phyloP scores from a whole-genome alignment of 2,329 filamentous ascomycete genomes.

The Reticulascus tulasneorum region DNA sequence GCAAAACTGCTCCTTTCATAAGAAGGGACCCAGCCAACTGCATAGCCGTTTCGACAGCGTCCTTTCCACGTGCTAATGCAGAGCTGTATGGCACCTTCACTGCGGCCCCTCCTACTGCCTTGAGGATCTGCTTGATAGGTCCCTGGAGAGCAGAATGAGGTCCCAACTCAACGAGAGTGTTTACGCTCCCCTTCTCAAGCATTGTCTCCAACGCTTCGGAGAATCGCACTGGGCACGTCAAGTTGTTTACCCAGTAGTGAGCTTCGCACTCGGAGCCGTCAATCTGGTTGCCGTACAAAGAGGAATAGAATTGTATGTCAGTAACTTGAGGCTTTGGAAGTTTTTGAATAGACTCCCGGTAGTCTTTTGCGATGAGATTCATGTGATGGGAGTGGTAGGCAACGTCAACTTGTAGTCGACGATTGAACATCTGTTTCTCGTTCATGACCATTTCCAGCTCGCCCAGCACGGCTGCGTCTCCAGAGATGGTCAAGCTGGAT shows the following conservation, averaged over 20 bases:
- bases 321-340: constrained; percentile 29
- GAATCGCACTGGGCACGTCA: constrained; percentile 38
- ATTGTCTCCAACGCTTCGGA: constrained; percentile 37
- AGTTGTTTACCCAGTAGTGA: constrained; percentile 42
- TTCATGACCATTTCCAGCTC: constrained; percentile 30
- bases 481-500: constrained; percentile 45
- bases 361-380: constrained; percentile 36
- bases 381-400: constrained; percentile 55
- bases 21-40: constrained; percentile 42
- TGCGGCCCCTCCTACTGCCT: constrained; percentile 35
- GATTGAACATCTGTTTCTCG: constrained; percentile 36
- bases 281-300: constrained; percentile 36
- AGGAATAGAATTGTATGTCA: constrained; percentile 41
- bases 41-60: constrained; percentile 40
- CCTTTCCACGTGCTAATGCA: constrained; percentile 47
- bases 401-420: constrained; percentile 43
- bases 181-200: constrained; percentile 30
- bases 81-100: constrained; percentile 38
- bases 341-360: constrained; percentile 35
- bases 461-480: constrained; percentile 15
- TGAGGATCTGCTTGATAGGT: constrained; percentile 47
- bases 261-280: constrained; percentile 25
- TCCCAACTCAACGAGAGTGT: constrained; percentile 45
- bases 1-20: constrained; percentile 36
- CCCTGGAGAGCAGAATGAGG: constrained; percentile 47